Percentiles rank a stretch among this genome's conserved stretches.
Evolutionary conservation across 495 filamentous ascomycete genomes (phyloP).

Genomic region (Aspergillus mulundensis): DNA sequence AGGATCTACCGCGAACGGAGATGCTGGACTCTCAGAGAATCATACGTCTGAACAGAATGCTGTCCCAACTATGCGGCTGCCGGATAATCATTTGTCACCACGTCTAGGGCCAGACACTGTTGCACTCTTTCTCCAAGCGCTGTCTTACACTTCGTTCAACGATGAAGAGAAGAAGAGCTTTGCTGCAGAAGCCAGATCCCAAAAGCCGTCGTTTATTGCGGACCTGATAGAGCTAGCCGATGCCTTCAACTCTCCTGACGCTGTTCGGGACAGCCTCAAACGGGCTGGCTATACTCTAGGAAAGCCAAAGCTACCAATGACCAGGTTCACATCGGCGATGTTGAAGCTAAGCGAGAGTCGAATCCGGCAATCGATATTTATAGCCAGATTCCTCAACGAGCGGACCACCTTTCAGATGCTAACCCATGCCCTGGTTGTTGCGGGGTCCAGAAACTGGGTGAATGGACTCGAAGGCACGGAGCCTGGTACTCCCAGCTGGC

Average conservation of each 20-base stretch:
- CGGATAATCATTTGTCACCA: constrained; percentile 18
- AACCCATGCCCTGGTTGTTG: constrained; percentile 56
- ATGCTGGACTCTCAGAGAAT: not conserved
- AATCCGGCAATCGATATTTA: constrained; percentile 36
- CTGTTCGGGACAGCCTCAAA: constrained; percentile 18
- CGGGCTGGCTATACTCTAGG: constrained; percentile 27
- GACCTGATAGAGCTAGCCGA: constrained; percentile 36
- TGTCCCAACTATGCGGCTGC: constrained; percentile 30
- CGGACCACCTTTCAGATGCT: constrained; percentile 22
- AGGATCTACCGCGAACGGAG: not conserved
- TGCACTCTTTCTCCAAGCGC: constrained; percentile 35
- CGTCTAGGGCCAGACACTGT: constrained; percentile 33
- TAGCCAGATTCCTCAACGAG: constrained; percentile 30
- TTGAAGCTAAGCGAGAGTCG: constrained; percentile 39
- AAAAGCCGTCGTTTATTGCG: constrained; percentile 29
- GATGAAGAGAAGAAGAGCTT: constrained; percentile 21
- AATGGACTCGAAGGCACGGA: constrained; percentile 25
- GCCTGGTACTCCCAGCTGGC: constrained; percentile 55
- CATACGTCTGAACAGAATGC: not conserved
- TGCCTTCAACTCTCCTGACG: constrained; percentile 31
- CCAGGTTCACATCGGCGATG: constrained; percentile 24
- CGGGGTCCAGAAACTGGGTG: constrained; percentile 63
- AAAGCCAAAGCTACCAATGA: constrained; percentile 22
- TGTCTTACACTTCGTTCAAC: constrained; percentile 27
- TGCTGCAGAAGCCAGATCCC: constrained; percentile 22